Evolutionary conservation across 495 filamentous ascomycete genomes (phyloP), one percentile per base, ranked within the genome.

Genomic region (Penicillium diatomitis): DNA sequence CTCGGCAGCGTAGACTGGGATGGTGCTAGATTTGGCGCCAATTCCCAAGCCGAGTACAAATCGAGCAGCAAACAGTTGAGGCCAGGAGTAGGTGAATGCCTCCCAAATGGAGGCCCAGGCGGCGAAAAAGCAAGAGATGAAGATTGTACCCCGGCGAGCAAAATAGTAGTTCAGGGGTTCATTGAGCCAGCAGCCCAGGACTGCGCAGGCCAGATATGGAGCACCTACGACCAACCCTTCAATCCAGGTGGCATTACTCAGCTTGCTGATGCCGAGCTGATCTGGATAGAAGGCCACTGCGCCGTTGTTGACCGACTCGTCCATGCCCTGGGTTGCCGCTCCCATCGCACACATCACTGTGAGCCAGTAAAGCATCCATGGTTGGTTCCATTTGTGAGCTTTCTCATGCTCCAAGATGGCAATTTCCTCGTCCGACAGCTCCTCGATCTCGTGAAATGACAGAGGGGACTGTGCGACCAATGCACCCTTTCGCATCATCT

Each of bases 241-340:
- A 28, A 40, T 40, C 38, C 38, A 40, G 9, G 38, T 40, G 3
- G 37, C 37, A 7, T 39, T 39, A 39, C 9, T 39, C n/a, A 39
- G 9, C 27, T 39, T 39, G 37, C 27, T 20, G n/a, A 39, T 39
- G 10, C 37, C 37, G n/a, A 39, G 37, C 37, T 39, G 37, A 6
- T 11, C 61, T 29, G 75, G 67, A 55, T 85, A 88, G 56, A 85
- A 83, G 2, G 80, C 69, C 51, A 88, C 84, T 3, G 85, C 86
- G 39, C 85, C 87, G 52, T 88, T 90, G 56, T 87, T 84, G 50
- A 86, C 85, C 0, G 86, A 88, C 60, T 91, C 84, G 53, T 88
- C 82, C 83, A 80, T 79, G 5, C 78, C 78, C 57, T 84, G 80
- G 4, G 79, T 75, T 33, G 73, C 77, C 6, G 79, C 78, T 8